Base-by-base conservation (phyloP, 148 eudicot species). In the Chenopodium suecicum region DNA sequence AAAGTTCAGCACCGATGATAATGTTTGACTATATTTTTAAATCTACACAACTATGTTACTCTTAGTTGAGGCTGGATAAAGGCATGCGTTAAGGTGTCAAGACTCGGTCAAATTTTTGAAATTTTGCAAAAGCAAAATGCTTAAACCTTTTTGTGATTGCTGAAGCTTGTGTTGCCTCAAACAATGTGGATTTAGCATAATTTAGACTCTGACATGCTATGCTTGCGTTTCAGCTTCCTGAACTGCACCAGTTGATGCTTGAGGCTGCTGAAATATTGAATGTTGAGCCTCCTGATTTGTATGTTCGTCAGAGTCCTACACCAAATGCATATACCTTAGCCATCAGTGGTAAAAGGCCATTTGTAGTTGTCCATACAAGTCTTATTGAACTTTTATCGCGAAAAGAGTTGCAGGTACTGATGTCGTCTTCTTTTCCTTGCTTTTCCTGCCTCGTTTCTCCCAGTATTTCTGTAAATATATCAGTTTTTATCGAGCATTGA, bases 261-360 rank as follows among this genome's bases (percentile, higher is more conserved):
- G 94, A 95, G 83, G 97, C 99, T 65, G 92, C 97, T 31, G 78
- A 83, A 86, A 88, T 88, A 81, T 88, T 95, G 65, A 89, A 91
- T 60, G 88, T 87, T 70, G 93, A 92, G 72, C 81, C 90, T 83
- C 97, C 92, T 78, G 94, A 89, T 85, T 84, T 94, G 65, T 95
- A 95, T 83, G 86, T 95, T 67, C 98, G 99, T 62, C 99, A 95
- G 87, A 95, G 91, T 86, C 94, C 99, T 56, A 82, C 87, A 72
- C 98, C 98, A 2, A 95, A 95, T 82, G 98, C 98, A 23, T 95
- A 95, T 84, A 95, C 99, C 44, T 85, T 95, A 74, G 99, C 99
- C 78, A 83, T 95, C 82, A 90, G 88, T 82, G 99, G 99, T 67
- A 91, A 91, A 87, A 93, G 87, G 86, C 98, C 99, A 41, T 95